phyloP scores from a whole-genome alignment of 2,329 filamentous ascomycete genomes.

The Neonectria coccinea region DNA sequence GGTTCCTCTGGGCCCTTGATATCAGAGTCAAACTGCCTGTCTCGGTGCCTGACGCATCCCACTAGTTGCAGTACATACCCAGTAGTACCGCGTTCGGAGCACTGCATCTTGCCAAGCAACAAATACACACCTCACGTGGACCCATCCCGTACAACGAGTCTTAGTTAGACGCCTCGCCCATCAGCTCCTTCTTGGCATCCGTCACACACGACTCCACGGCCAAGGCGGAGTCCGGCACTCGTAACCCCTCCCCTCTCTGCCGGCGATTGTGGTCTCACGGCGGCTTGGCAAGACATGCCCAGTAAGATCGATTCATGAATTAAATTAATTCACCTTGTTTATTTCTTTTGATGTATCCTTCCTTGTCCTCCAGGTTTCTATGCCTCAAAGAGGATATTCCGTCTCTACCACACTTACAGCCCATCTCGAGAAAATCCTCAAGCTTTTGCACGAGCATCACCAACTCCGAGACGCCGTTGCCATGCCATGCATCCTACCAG shows the following conservation, averaged over 20 bases:
- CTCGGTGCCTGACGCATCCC: not conserved
- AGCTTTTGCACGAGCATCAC: slow-evolving; percentile 50
- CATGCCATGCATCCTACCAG: slow-evolving; percentile 55
- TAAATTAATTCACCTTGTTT: slow-evolving; percentile 35
- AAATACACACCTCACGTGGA: slow-evolving; percentile 15
- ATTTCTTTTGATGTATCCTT: slow-evolving; percentile 40
- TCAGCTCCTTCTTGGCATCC: slow-evolving; percentile 25
- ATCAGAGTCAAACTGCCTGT: not conserved
- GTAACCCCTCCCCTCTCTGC: slow-evolving; percentile 14
- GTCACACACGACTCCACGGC: slow-evolving; percentile 13
- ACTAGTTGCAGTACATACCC: not conserved
- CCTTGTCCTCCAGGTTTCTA: slow-evolving; percentile 41
- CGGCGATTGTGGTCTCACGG: slow-evolving; percentile 3
- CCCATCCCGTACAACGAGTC: not conserved
- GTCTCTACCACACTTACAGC: slow-evolving; percentile 46
- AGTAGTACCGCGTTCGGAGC: not conserved
- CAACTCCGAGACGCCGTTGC: slow-evolving; percentile 58
- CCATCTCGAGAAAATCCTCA: slow-evolving; percentile 46
- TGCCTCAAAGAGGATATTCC: slow-evolving; percentile 43
- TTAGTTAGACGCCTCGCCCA: slow-evolving; percentile 13
- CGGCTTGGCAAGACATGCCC: slow-evolving; percentile 9
- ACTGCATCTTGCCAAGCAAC: slow-evolving; percentile 1
- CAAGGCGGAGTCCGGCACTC: slow-evolving; percentile 28
- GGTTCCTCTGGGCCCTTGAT: not conserved
- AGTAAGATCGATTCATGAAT: slow-evolving; percentile 28